phyloP scores from a whole-genome alignment of 768 basidiomycete genomes.

The Fibroporia radiculosa region DNA sequence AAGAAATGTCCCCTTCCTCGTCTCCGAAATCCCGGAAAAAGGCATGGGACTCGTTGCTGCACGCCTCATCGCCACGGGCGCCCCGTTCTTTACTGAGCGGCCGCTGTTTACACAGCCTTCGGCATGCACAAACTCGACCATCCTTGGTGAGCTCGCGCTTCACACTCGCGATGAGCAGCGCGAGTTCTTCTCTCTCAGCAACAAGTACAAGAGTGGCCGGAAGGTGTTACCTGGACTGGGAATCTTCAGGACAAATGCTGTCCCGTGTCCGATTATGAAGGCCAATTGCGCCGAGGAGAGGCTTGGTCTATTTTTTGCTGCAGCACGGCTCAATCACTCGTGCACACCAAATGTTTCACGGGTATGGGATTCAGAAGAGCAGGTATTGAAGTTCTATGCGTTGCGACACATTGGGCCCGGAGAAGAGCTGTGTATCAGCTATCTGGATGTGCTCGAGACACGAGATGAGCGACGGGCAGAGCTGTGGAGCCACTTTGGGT shows the following conservation, averaged over 20 bases:
- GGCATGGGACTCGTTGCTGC: constrained; percentile 23
- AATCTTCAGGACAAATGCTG: constrained; percentile 24
- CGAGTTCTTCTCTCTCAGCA: constrained; percentile 19
- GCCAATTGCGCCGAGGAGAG: background rate
- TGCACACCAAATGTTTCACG: constrained; percentile 23
- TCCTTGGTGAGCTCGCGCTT: constrained; percentile 15
- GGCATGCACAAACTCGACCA: constrained; percentile 15
- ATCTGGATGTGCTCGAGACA: constrained; percentile 16
- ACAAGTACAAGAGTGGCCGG: constrained; percentile 12
- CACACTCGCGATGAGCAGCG: constrained; percentile 21
- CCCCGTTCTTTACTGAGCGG: constrained; percentile 18
- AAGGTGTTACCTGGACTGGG: constrained; percentile 18
- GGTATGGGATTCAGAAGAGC: constrained; percentile 17
- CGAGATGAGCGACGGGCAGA: constrained; percentile 8
- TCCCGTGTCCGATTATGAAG: constrained; percentile 14
- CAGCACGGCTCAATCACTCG: constrained; percentile 23
- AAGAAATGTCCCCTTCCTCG: constrained; percentile 8
- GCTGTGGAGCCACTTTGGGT: constrained; percentile 11
- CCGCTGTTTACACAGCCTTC: constrained; percentile 20
- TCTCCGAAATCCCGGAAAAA: constrained; percentile 14
- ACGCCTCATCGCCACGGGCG: constrained; percentile 17
- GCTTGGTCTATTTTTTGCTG: constrained; percentile 22
- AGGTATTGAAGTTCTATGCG: constrained; percentile 19
- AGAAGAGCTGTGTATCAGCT: constrained; percentile 23
- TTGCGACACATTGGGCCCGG: constrained; percentile 14